These are phyloP conservation scores for Antrodiella citrinella DNA, from an alignment of 768 basidiomycete species.

Conservation along the genomic window DNA sequence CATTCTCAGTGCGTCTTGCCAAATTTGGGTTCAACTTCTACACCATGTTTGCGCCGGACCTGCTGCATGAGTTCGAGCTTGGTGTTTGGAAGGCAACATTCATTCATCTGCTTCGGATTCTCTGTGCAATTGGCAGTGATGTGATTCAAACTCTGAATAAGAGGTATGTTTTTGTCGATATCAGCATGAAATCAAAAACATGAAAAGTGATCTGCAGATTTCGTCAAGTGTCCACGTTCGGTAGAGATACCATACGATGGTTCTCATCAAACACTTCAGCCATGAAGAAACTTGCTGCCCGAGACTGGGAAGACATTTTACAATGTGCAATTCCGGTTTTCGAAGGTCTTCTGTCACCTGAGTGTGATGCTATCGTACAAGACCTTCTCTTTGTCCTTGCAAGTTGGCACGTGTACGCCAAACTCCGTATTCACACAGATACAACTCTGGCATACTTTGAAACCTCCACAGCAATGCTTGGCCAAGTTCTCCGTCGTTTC, in stretches of 20 bases:
- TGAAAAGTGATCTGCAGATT: constrained; percentile 14
- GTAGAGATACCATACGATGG: constrained; percentile 15
- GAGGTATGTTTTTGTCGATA: constrained; percentile 7
- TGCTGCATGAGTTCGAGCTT: constrained; percentile 26
- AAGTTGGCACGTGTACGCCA: constrained; percentile 32
- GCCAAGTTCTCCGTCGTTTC: constrained; percentile 26
- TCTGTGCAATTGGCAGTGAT: constrained; percentile 4
- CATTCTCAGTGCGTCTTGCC: constrained; percentile 18
- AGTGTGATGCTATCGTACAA: constrained; percentile 16
- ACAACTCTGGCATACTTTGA: constrained; percentile 21
- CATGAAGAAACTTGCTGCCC: constrained; percentile 21
- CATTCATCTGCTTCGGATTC: constrained; percentile 21
- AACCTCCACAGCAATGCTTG: constrained; percentile 19
- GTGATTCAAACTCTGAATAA: constrained; percentile 7
- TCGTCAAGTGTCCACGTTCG: constrained; percentile 15
- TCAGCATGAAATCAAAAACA: no score
- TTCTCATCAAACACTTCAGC: constrained; percentile 17
- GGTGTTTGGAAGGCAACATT: constrained; percentile 24
- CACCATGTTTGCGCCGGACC: constrained; percentile 19
- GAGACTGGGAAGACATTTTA: constrained; percentile 21
- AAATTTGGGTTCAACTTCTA: constrained; percentile 16
- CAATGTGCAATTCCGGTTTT: constrained; percentile 17
- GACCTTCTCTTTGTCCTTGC: constrained; percentile 27
- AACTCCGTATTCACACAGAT: constrained; percentile 32
- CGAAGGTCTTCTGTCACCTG: constrained; percentile 18